These are phyloP conservation scores for Glaciozyma martinii DNA, from an alignment of 768 basidiomycete genomes.

Conservation along the genomic window DNA sequence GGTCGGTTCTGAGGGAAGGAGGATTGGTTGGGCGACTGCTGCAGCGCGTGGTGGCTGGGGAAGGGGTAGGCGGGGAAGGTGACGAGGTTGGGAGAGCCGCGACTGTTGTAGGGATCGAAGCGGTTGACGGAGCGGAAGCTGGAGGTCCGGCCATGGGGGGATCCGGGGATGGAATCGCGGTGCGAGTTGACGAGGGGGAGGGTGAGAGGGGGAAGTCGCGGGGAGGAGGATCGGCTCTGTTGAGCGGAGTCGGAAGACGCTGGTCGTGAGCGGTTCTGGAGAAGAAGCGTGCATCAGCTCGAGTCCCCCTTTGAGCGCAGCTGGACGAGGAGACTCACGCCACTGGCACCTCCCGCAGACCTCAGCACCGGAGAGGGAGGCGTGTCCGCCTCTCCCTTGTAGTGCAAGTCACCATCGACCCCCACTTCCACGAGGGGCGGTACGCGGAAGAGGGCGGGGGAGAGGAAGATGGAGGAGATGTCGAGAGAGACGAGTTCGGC, in stretches of 20 bases:
- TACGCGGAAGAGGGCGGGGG: slow-evolving; percentile 82
- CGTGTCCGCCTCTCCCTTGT: slow-evolving; percentile 41
- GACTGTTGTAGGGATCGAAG: slow-evolving; percentile 25
- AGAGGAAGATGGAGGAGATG: slow-evolving; percentile 77
- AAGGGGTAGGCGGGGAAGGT: slow-evolving; percentile 8
- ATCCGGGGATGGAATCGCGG: background rate
- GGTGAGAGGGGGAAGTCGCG: background rate
- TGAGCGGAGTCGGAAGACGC: slow-evolving; percentile 1
- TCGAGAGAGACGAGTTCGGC: slow-evolving; percentile 73
- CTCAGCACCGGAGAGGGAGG: slow-evolving; percentile 15
- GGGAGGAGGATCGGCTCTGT: slow-evolving; percentile 6
- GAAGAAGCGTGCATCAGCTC: background rate
- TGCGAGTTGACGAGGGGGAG: background rate
- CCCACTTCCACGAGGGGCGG: slow-evolving; percentile 82
- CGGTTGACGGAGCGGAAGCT: slow-evolving; percentile 13
- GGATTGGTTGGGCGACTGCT: background rate
- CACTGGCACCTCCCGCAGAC: slow-evolving; percentile 7
- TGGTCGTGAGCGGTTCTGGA: background rate
- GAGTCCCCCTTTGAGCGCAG: background rate
- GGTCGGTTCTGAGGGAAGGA: background rate
- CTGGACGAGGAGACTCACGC: background rate
- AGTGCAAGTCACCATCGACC: slow-evolving; percentile 68
- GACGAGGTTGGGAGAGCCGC: slow-evolving; percentile 10
- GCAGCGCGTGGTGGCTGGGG: background rate
- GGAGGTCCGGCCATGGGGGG: slow-evolving; percentile 11